Evolutionary conservation across 2,329 filamentous ascomycete species (phyloP).

Genomic region (Sporothrix schenckii): DNA sequence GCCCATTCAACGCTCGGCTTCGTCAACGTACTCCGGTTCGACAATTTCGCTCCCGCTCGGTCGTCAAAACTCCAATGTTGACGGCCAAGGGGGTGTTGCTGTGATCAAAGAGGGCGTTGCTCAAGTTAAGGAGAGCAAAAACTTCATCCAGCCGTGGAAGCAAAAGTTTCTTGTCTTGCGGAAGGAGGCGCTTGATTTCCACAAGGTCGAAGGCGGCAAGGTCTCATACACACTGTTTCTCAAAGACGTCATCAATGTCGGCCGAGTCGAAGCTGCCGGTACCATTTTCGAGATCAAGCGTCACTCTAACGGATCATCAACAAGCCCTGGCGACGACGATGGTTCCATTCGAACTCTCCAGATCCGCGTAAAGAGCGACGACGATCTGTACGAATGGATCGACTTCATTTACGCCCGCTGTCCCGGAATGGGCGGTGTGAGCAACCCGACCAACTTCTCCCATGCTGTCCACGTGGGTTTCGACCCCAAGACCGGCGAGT

Average conservation of each 20-base stretch:
- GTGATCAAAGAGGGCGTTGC: conserved; percentile 82
- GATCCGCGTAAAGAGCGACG: conserved; percentile 91
- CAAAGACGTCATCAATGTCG: conserved; percentile 85
- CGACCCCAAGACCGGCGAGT: conserved; percentile 91
- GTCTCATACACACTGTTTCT: conserved; percentile 82
- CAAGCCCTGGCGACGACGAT: conserved; percentile 76
- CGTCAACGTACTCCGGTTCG: conserved; percentile 67
- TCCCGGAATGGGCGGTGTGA: conserved; percentile 96
- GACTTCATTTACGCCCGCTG: conserved; percentile 97
- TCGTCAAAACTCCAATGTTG: conserved; percentile 61
- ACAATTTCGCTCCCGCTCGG: conserved; percentile 73
- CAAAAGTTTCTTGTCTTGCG: conserved; percentile 89
- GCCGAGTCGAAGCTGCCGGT: conserved; percentile 85
- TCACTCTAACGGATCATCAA: conserved; percentile 66
- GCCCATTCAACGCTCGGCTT: conserved; percentile 66
- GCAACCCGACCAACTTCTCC: conserved; percentile 97
- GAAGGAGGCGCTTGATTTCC: conserved; percentile 90
- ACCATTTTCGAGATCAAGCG: conserved; percentile 94
- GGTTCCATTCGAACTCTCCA: conserved; percentile 80
- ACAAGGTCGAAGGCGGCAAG: conserved; percentile 88
- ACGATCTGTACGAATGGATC: conserved; percentile 98
- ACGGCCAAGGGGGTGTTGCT: conserved; percentile 68
- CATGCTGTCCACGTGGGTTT: conserved; percentile 98
- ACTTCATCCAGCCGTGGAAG: conserved; percentile 84
- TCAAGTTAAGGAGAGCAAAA: conserved; percentile 86